phyloP scores from a whole-genome alignment of 2,329 filamentous ascomycete species.

The Dendryphion nanum region DNA sequence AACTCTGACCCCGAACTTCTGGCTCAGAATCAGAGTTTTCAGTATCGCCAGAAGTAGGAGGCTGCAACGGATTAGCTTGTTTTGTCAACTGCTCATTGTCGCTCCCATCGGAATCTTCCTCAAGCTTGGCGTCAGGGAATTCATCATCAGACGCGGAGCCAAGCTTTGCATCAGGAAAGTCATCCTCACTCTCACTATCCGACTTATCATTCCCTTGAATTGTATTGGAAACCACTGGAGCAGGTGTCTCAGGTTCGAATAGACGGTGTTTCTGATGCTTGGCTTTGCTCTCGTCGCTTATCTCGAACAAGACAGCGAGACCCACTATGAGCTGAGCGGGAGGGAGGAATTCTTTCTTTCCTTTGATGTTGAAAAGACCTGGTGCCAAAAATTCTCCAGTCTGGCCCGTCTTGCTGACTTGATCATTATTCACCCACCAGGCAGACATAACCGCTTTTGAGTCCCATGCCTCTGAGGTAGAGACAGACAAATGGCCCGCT shows the following conservation, averaged over 20 bases:
- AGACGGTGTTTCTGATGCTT: slow-evolving; percentile 75
- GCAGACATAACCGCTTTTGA: slow-evolving; percentile 93
- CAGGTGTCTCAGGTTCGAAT: slow-evolving; percentile 36
- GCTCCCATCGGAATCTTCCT: slow-evolving; percentile 36
- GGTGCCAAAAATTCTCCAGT: slow-evolving; percentile 76
- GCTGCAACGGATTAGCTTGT: slow-evolving; percentile 42
- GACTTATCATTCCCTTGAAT: slow-evolving; percentile 23
- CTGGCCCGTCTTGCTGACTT: slow-evolving; percentile 82
- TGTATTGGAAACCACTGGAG: slow-evolving; percentile 18
- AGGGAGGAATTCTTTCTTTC: slow-evolving; percentile 87
- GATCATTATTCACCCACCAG: slow-evolving; percentile 90
- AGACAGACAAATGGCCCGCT: slow-evolving; percentile 80
- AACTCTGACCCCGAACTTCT: not conserved
- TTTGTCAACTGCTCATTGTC: slow-evolving; percentile 33
- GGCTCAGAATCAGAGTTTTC: slow-evolving; percentile 7
- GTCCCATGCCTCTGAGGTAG: slow-evolving; percentile 89
- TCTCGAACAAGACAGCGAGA: slow-evolving; percentile 81
- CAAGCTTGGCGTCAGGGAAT: slow-evolving; percentile 44
- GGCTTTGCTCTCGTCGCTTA: slow-evolving; percentile 82
- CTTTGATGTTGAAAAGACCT: slow-evolving; percentile 77
- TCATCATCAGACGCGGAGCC: slow-evolving; percentile 42
- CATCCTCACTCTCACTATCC: slow-evolving; percentile 43
- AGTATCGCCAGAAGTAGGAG: slow-evolving; percentile 3
- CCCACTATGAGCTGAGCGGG: slow-evolving; percentile 85
- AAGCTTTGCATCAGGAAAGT: slow-evolving; percentile 45